phyloP scores from a whole-genome alignment of 2,329 filamentous ascomycete genomes.

The Alternaria arborescens region DNA sequence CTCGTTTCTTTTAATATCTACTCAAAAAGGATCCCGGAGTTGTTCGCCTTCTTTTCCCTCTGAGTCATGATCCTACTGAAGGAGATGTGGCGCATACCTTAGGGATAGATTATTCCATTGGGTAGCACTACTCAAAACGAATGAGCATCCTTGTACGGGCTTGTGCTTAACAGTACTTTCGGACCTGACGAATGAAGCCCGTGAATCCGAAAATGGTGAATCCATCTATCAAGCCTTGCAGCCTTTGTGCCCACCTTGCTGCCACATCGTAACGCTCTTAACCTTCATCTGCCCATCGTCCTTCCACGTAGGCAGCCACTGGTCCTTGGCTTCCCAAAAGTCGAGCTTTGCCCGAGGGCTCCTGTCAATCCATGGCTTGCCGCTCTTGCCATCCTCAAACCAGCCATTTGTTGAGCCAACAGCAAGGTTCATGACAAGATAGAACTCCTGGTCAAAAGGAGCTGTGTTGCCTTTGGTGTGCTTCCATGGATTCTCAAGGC shows the following conservation, averaged over 20 bases:
- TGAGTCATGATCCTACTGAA: not conserved
- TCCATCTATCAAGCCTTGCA: slow-evolving; percentile 40
- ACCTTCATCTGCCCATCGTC: slow-evolving; percentile 70
- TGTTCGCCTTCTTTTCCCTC: not conserved
- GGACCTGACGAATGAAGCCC: not conserved
- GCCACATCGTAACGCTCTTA: slow-evolving; percentile 69
- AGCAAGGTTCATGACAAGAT: slow-evolving; percentile 77
- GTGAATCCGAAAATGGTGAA: not conserved
- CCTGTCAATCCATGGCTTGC: slow-evolving; percentile 81
- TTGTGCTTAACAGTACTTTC: not conserved
- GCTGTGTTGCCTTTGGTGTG: slow-evolving; percentile 68
- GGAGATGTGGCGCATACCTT: not conserved
- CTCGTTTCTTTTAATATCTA: not conserved
- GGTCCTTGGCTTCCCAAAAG: slow-evolving; percentile 74
- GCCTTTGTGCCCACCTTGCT: slow-evolving; percentile 59
- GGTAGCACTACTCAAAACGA: not conserved
- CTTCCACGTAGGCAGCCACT: slow-evolving; percentile 77
- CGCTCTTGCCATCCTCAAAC: slow-evolving; percentile 76
- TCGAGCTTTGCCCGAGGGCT: slow-evolving; percentile 73
- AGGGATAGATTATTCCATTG: not conserved
- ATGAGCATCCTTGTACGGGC: not conserved
- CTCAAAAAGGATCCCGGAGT: not conserved
- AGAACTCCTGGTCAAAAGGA: slow-evolving; percentile 80
- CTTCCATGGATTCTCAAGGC: slow-evolving; percentile 70
- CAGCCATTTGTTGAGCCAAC: slow-evolving; percentile 83